These are phyloP conservation scores for Solanum gandarillasii DNA, from an alignment of 257 asterid species.

Conservation along the genomic window DNA sequence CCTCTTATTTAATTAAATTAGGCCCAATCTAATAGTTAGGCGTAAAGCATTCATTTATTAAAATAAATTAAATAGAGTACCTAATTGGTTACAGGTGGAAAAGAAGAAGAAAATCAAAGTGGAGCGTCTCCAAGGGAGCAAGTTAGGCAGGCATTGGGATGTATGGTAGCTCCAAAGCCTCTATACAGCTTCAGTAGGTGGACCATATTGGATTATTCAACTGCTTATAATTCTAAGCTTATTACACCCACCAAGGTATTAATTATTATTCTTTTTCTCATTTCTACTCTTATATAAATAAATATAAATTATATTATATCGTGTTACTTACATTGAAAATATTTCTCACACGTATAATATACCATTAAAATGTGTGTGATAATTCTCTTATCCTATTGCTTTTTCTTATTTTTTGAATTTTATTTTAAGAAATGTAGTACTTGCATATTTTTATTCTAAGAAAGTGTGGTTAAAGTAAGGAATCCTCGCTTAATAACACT, in stretches of 20 bases:
- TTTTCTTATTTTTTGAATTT: too few relatives aligned
- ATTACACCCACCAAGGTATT: constrained; percentile 54
- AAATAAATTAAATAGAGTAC: not conserved
- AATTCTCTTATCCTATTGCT: too few relatives aligned
- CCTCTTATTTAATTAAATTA: not conserved
- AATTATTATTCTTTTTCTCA: not conserved
- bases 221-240: constrained; percentile 41
- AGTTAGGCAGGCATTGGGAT: constrained; percentile 40
- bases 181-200: constrained; percentile 31
- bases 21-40: not conserved
- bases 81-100: not conserved
- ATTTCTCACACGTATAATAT: too few relatives aligned
- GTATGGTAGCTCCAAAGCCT: constrained; percentile 7
- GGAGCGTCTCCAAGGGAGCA: constrained; percentile 35
- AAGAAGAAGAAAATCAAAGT: constrained; percentile 30
- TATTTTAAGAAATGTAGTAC: too few relatives aligned
- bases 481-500: too few relatives aligned
- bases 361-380: too few relatives aligned
- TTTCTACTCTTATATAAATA: not conserved
- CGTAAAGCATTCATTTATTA: not conserved
- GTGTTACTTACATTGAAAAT: too few relatives aligned
- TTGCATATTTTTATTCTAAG: too few relatives aligned
- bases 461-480: too few relatives aligned
- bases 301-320: too few relatives aligned
- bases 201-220: constrained; percentile 66